phyloP scores from a whole-genome alignment of 2,329 filamentous ascomycete species.

The Aspergillus melleus region DNA sequence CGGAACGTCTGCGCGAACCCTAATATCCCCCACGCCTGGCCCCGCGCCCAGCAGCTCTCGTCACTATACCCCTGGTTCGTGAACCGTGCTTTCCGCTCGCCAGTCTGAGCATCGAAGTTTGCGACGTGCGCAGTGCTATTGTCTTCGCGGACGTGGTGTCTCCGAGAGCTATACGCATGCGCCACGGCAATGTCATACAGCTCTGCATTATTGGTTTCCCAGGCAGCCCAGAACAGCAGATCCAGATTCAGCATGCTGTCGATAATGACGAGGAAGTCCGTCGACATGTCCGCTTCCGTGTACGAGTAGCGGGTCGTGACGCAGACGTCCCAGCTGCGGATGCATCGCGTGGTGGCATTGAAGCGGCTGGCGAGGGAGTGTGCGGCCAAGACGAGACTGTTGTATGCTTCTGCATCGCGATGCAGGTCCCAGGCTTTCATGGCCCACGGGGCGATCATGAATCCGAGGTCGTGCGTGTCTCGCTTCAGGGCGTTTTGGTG shows the following conservation, averaged over 20 bases:
- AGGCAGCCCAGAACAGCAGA: constrained; percentile 40
- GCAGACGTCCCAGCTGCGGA: constrained; percentile 49
- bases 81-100: constrained; percentile 28
- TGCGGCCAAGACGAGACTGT: constrained; percentile 33
- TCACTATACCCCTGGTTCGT: constrained; percentile 29
- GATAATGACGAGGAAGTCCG: constrained; percentile 46
- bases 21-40: constrained; percentile 30
- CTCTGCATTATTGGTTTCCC: constrained; percentile 28
- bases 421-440: constrained; percentile 50
- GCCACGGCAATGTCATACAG: constrained; percentile 19
- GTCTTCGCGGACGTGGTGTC: constrained; percentile 40
- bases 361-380: constrained; percentile 41
- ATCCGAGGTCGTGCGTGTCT: constrained; percentile 57
- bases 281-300: constrained; percentile 25
- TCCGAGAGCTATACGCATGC: constrained; percentile 44
- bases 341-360: constrained; percentile 32
- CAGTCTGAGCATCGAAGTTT: constrained; percentile 46
- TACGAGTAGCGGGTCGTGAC: constrained; percentile 33
- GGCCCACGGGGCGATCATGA: constrained; percentile 53
- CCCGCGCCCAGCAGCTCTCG: constrained; percentile 26
- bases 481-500: constrained; percentile 44
- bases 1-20: constrained; percentile 43
- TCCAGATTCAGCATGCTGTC: constrained; percentile 47
- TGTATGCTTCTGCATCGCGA: constrained; percentile 36
- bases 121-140: constrained; percentile 28